A percentile compares a stretch with the other conserved stretches of the same genome.
Conservation (phyloP, 2,329 filamentous ascomycete species). For the Onygena corvina region DNA sequence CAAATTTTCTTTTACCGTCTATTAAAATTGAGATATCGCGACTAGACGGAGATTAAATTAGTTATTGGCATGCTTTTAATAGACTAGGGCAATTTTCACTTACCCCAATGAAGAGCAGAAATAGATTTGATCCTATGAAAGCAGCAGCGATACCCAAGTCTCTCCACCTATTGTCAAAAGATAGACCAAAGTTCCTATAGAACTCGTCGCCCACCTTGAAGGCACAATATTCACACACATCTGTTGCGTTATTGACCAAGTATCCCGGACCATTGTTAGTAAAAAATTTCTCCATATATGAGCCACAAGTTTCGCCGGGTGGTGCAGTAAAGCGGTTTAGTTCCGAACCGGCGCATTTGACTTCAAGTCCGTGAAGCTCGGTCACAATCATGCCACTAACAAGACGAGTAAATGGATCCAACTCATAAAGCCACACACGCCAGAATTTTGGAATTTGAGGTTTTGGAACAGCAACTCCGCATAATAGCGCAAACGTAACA, state of each 20-base stretch:
- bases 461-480: constrained; percentile 42
- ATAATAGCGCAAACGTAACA: constrained; percentile 57
- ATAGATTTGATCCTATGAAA: constrained; percentile 66
- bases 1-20: constrained; percentile 18
- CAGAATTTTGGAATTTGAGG: constrained; percentile 55
- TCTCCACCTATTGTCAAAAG: constrained; percentile 61
- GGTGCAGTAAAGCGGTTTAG: constrained; percentile 39
- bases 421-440: constrained; percentile 68
- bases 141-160: constrained; percentile 67
- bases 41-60: constrained; percentile 19
- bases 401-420: constrained; percentile 54
- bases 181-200: constrained; percentile 54
- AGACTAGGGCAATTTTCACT: constrained; percentile 22
- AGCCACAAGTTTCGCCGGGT: constrained; percentile 48
- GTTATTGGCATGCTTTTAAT: constrained; percentile 8
- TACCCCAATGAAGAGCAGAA: constrained; percentile 48
- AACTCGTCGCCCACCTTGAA: constrained; percentile 72
- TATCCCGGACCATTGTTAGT: constrained; percentile 35
- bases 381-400: constrained; percentile 31
- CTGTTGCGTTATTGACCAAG: constrained; percentile 37
- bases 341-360: constrained; percentile 26
- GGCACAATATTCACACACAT: constrained; percentile 46
- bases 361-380: constrained; percentile 23
- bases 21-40: constrained; percentile 38
- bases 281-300: constrained; percentile 38